These are phyloP conservation scores for Hypoxylon fuscum DNA, from an alignment of 495 filamentous ascomycete species.

Conservation along the genomic window DNA sequence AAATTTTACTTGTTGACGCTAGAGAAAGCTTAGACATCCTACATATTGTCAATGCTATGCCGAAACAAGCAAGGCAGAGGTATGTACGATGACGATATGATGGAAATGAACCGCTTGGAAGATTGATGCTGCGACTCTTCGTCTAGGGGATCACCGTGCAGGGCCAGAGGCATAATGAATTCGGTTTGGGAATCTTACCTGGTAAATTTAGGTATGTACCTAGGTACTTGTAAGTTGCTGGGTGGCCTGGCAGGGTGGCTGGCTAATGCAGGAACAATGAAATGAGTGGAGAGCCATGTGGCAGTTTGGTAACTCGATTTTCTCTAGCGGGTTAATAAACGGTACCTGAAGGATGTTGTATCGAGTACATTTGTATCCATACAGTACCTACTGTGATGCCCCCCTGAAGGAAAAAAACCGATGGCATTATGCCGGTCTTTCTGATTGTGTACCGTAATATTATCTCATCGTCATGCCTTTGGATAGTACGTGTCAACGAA, in stretches of 20 bases:
- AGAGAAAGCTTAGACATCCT: constrained; percentile 1
- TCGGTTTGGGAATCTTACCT: constrained; percentile 30
- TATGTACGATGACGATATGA: constrained; percentile 14
- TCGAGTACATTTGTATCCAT: constrained; percentile 16
- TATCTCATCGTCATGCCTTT: constrained; percentile 3
- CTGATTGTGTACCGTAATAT: constrained; percentile 11
- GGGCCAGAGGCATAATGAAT: constrained; percentile 14
- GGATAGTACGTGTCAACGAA: constrained; percentile 12
- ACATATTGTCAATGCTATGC: too few species aligned
- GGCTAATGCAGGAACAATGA: constrained; percentile 40
- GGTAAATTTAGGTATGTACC: constrained; percentile 2
- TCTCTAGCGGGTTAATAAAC: constrained; percentile 12
- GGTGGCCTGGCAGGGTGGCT: constrained; percentile 8
- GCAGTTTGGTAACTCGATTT: constrained; percentile 19
- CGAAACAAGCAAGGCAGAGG: constrained; percentile 2
- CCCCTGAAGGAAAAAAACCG: constrained; percentile 32
- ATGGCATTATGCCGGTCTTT: constrained; percentile 36
- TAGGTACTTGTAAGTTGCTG: constrained; percentile 9
- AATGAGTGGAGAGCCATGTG: constrained; percentile 40
- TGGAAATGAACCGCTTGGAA: constrained; percentile 6
- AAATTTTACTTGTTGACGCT: constrained; percentile 13
- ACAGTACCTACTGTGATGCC: background rate
- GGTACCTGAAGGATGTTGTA: constrained; percentile 18
- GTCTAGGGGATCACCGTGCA: constrained; percentile 5
- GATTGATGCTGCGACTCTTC: constrained; percentile 7